Evolutionary conservation across 2,329 filamentous ascomycete genomes (phyloP).

Genomic region (Botrytis aclada): DNA sequence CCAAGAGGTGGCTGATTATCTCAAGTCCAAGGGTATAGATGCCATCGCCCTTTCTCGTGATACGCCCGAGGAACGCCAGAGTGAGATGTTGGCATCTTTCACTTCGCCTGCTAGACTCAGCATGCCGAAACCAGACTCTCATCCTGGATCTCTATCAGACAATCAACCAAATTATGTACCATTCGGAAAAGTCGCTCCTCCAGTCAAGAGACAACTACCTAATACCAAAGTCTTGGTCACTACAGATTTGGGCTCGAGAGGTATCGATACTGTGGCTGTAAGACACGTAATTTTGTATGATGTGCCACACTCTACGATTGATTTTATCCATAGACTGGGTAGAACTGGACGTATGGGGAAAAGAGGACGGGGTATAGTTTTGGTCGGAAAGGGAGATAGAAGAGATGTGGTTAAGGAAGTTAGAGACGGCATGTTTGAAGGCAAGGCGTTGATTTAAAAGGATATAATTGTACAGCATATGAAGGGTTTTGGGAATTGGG

Average conservation of each 20-base stretch:
- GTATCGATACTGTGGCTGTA: slow-evolving; percentile 91
- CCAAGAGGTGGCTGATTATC: slow-evolving; percentile 73
- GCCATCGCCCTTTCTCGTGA: slow-evolving; percentile 83
- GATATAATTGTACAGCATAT: slow-evolving; percentile 11
- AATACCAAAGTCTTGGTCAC: slow-evolving; percentile 92
- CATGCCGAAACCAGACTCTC: slow-evolving; percentile 18
- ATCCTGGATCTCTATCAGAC: slow-evolving; percentile 42
- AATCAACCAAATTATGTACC: slow-evolving; percentile 39
- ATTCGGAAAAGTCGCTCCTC: slow-evolving; percentile 30
- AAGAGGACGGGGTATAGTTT: slow-evolving; percentile 81
- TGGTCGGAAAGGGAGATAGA: slow-evolving; percentile 85
- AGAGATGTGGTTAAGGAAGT: slow-evolving; percentile 91
- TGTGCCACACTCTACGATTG: slow-evolving; percentile 95
- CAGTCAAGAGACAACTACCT: slow-evolving; percentile 45
- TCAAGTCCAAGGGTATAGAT: slow-evolving; percentile 82
- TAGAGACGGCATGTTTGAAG: slow-evolving; percentile 82
- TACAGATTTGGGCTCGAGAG: slow-evolving; percentile 86
- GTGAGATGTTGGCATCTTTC: slow-evolving; percentile 73
- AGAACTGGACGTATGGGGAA: slow-evolving; percentile 90
- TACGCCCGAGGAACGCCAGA: slow-evolving; percentile 71
- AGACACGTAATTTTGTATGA: slow-evolving; percentile 92
- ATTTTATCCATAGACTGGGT: slow-evolving; percentile 95
- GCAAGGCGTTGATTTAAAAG: slow-evolving; percentile 66
- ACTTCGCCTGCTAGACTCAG: slow-evolving; percentile 41
- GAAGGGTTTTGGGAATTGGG: neutral